These are phyloP conservation scores for Solanum gandarillasii DNA, from an alignment of 257 asterid species.

Conservation along the genomic window DNA sequence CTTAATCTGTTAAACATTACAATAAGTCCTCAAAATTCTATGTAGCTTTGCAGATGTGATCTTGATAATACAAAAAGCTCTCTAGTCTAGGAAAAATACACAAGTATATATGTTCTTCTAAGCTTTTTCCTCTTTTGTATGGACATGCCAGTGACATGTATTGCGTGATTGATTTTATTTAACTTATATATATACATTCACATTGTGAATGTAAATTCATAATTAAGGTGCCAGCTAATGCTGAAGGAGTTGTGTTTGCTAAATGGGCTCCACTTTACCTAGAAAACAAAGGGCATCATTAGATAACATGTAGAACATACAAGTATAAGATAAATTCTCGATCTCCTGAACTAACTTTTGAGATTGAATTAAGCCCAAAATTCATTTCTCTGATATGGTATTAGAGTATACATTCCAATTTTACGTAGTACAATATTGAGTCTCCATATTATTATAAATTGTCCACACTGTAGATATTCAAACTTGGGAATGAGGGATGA, in stretches of 20 bases:
- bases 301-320: neutral
- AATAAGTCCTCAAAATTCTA: neutral
- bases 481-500: too few relatives aligned
- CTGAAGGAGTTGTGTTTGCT: conserved; percentile 45
- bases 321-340: neutral
- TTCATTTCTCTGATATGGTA: too few relatives aligned
- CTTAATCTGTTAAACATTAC: neutral
- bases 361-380: too few relatives aligned
- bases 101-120: neutral
- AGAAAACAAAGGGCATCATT: neutral
- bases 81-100: neutral
- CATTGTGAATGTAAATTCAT: neutral
- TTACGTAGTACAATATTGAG: too few relatives aligned
- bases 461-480: too few relatives aligned
- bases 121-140: conserved; percentile 13
- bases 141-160: conserved; percentile 39
- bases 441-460: too few relatives aligned
- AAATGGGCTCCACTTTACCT: conserved; percentile 58
- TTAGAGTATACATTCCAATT: too few relatives aligned
- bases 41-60: neutral
- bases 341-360: too few relatives aligned
- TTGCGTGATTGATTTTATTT: conserved; percentile 28
- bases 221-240: conserved; percentile 66
- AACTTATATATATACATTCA: neutral
- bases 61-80: neutral